Percentiles rank a stretch among this genome's conserved stretches.
Evolutionary conservation across 2,329 filamentous ascomycete species (phyloP).

Genomic region (Ascochyta koolunga): DNA sequence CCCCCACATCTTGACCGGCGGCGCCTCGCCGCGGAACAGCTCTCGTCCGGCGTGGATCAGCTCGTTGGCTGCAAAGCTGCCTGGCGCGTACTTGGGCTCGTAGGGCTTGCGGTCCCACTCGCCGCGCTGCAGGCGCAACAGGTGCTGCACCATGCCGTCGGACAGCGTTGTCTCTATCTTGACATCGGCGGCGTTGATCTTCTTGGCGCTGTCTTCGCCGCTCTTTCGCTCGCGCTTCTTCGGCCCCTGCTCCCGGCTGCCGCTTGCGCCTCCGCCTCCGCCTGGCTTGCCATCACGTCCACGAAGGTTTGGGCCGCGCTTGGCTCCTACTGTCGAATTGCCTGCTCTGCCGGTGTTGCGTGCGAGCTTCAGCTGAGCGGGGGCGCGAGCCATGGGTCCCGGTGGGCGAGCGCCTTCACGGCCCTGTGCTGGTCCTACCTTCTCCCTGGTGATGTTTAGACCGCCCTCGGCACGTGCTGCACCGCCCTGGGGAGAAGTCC

Average conservation of each 20-base stretch:
- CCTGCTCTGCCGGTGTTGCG: not conserved
- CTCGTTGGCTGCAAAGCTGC: constrained; percentile 40
- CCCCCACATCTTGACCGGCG: constrained; percentile 38
- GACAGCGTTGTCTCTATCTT: constrained; percentile 25
- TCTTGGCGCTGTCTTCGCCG: constrained; percentile 1
- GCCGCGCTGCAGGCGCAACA: constrained; percentile 42
- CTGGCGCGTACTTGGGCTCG: constrained; percentile 43
- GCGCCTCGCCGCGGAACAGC: constrained; percentile 41
- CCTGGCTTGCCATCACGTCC: constrained; percentile 25
- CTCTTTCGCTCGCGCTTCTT: constrained; percentile 29
- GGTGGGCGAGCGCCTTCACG: constrained; percentile 19
- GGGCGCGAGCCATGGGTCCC: constrained; percentile 41
- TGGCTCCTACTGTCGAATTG: constrained; percentile 14
- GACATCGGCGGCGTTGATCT: constrained; percentile 12
- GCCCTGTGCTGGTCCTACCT: not conserved
- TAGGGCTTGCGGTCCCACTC: constrained; percentile 46
- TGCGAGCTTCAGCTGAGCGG: constrained; percentile 32
- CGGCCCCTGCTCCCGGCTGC: constrained; percentile 21
- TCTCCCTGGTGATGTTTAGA: constrained; percentile 26
- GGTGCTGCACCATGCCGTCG: constrained; percentile 41
- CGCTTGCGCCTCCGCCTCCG: constrained; percentile 12
- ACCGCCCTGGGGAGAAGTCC: not conserved
- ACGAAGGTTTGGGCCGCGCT: constrained; percentile 35
- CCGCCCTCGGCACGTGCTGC: constrained; percentile 25
- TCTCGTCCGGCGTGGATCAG: constrained; percentile 41